Evolutionary conservation across 2,329 filamentous ascomycete species (phyloP).

Genomic region (Penicillium frequentans): DNA sequence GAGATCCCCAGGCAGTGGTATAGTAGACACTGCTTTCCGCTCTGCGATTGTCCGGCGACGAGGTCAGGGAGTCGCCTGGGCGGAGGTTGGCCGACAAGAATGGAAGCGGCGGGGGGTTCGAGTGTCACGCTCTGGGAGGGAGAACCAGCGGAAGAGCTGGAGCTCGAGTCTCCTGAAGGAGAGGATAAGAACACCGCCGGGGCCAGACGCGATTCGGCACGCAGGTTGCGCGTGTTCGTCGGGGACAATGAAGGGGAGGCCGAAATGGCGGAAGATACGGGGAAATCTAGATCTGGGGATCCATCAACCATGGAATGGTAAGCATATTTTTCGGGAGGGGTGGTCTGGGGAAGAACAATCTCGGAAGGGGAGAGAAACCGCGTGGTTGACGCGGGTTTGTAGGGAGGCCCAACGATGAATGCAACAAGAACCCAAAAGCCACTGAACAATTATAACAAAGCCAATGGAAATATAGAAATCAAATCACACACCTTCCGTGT

Average conservation of each 20-base stretch:
- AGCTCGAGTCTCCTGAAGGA: conserved; percentile 38
- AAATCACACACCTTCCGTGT: conserved; percentile 45
- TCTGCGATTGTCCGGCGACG: conserved; percentile 42
- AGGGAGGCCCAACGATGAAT: conserved; percentile 6
- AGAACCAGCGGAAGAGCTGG: conserved; percentile 32
- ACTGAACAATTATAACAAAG: conserved; percentile 4
- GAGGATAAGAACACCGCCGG: conserved; percentile 34
- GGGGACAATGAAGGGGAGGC: conserved; percentile 34
- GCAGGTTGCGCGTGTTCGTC: conserved; percentile 26
- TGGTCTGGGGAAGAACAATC: conserved; percentile 7
- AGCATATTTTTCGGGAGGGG: conserved; percentile 10
- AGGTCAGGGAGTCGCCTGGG: conserved; percentile 36
- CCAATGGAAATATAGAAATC: conserved; percentile 7
- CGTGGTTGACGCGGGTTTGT: conserved; percentile 14
- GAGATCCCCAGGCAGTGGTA: conserved; percentile 89
- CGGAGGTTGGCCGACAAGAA: conserved; percentile 33
- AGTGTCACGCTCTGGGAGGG: conserved; percentile 31
- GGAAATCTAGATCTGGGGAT: conserved; percentile 37
- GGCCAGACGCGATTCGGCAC: conserved; percentile 32
- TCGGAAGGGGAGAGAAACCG: conserved; percentile 12
- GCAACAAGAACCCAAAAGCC: background rate
- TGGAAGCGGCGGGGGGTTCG: conserved; percentile 30
- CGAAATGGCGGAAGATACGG: conserved; percentile 40
- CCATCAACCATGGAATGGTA: conserved; percentile 13
- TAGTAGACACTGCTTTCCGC: conserved; percentile 56